phyloP scores from a whole-genome alignment of 2,329 filamentous ascomycete species.

The Gaeumannomyces sp. region DNA sequence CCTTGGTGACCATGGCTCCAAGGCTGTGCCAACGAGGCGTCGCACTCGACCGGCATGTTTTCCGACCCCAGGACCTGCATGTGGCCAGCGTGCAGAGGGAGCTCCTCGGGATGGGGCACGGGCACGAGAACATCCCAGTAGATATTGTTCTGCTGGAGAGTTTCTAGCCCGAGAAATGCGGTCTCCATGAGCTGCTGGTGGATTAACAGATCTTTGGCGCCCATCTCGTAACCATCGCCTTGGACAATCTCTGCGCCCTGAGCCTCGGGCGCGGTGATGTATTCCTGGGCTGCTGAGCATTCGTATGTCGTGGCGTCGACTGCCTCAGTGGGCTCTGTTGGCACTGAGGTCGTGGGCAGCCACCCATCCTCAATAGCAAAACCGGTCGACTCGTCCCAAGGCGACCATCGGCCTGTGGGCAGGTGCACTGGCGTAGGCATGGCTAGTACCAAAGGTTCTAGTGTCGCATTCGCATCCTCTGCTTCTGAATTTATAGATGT shows the following conservation, averaged over 20 bases:
- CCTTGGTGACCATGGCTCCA: neutral
- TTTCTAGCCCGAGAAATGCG: neutral
- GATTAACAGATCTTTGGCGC: neutral
- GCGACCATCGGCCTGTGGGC: no score
- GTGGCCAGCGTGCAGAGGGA: neutral
- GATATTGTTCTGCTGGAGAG: neutral
- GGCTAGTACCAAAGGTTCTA: neutral
- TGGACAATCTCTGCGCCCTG: neutral
- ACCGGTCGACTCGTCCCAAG: neutral
- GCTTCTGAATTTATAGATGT: neutral
- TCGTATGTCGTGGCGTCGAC: neutral
- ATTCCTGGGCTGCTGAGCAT: no score
- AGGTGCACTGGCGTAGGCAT: neutral
- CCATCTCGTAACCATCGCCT: neutral
- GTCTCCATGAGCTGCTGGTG: neutral
- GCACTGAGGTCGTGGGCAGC: neutral
- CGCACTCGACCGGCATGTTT: neutral
- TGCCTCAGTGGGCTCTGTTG: neutral
- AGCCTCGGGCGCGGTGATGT: neutral
- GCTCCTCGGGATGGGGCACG: neutral
- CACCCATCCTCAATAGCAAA: neutral
- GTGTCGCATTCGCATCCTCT: neutral
- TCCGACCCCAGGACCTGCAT: neutral
- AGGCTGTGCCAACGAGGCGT: neutral
- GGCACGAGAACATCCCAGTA: neutral